Percentiles rank a stretch among this genome's conserved stretches.
Evolutionary conservation across 176 grass and related monocot genomes (phyloP).

Genomic region (Canna indica): DNA sequence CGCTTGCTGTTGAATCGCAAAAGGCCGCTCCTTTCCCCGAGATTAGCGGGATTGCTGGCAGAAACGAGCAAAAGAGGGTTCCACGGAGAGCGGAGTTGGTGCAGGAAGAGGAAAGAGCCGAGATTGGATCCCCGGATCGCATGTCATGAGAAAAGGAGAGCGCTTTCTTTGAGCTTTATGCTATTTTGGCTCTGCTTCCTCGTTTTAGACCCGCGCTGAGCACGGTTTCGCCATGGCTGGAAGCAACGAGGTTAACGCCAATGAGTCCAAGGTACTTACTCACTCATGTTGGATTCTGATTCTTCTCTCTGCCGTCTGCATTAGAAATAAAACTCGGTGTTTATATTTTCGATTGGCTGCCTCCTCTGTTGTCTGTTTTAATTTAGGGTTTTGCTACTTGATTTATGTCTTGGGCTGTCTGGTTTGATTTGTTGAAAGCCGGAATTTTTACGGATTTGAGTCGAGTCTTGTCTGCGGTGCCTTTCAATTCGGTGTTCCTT

Average conservation of each 20-base stretch:
- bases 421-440: background rate
- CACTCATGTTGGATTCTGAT: background rate
- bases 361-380: background rate
- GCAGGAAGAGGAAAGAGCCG: background rate
- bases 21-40: background rate
- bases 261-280: conserved; percentile 73
- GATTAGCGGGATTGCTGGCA: background rate
- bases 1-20: background rate
- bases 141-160: conserved; percentile 2
- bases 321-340: too few relatives aligned
- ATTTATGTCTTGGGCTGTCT: background rate
- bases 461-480: background rate
- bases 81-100: background rate
- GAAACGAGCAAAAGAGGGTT: background rate
- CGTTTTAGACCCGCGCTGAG: background rate
- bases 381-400: background rate
- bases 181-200: background rate
- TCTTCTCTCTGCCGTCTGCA: background rate
- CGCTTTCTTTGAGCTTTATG: background rate
- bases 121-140: background rate
- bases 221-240: conserved; percentile 59
- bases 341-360: conserved; percentile 9
- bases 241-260: conserved; percentile 97
- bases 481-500: background rate
- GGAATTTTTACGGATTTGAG: background rate